Percentiles rank a stretch among this genome's conserved stretches.
Conservation (phyloP, 2,329 filamentous ascomycete genomes). For the Samsoniella hepiali region DNA sequence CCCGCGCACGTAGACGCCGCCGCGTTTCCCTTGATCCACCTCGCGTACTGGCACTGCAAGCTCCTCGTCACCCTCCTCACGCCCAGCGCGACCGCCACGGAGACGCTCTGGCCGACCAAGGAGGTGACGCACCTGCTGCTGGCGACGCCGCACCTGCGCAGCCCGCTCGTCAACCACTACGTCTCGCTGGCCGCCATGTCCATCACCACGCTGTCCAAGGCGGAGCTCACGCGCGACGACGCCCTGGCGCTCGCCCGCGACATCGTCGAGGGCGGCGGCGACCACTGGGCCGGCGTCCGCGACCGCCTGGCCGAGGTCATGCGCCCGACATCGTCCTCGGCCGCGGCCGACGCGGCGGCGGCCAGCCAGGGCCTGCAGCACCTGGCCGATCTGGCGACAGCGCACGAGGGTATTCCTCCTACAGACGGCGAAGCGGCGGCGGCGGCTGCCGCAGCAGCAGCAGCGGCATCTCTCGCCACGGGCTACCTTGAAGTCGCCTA, state of each 20-base stretch:
- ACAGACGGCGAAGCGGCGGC: slow-evolving; percentile 24
- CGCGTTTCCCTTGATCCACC: slow-evolving; percentile 55
- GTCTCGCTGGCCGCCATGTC: slow-evolving; percentile 57
- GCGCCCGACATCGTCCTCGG: slow-evolving; percentile 35
- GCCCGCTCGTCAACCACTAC: slow-evolving; percentile 66
- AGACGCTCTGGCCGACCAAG: slow-evolving; percentile 58
- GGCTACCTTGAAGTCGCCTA: slow-evolving; percentile 36
- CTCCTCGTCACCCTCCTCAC: slow-evolving; percentile 61
- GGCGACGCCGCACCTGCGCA: slow-evolving; percentile 51
- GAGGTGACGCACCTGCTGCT: slow-evolving; percentile 58
- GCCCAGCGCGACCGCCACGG: slow-evolving; percentile 50
- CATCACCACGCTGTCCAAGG: slow-evolving; percentile 57
- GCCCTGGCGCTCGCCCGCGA: slow-evolving; percentile 54
- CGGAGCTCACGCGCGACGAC: slow-evolving; percentile 54
- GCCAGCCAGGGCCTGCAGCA: slow-evolving; percentile 57
- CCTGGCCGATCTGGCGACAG: slow-evolving; percentile 55
- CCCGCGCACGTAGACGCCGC: slow-evolving; percentile 53
- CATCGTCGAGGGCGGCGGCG: slow-evolving; percentile 49
- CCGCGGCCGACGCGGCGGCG: slow-evolving; percentile 30
- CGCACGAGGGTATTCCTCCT: slow-evolving; percentile 34
- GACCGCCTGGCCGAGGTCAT: slow-evolving; percentile 39
- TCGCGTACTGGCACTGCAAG: slow-evolving; percentile 68
- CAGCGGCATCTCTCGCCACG: slow-evolving; percentile 33
- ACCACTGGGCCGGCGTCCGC: slow-evolving; percentile 56
- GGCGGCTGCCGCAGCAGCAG: slow-evolving; percentile 25